A percentile compares a stretch with the other conserved stretches of the same genome.
Conservation (phyloP, 2,329 filamentous ascomycete species). For the Colletotrichum sp. region DNA sequence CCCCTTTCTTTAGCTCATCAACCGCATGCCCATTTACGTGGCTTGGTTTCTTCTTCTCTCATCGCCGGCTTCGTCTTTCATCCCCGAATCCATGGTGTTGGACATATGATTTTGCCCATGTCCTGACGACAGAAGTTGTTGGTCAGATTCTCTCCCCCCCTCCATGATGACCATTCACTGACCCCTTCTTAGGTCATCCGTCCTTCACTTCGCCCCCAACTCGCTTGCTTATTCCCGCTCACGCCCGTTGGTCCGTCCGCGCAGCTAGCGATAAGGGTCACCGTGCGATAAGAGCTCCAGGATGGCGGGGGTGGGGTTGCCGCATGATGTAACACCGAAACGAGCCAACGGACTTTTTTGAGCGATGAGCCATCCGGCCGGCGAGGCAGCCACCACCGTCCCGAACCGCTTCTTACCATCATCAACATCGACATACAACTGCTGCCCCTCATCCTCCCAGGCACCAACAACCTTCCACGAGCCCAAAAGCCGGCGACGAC, state of each 20-base stretch:
- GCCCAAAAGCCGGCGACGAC: too few relatives aligned
- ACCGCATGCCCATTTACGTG: too few relatives aligned
- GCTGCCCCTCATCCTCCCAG: neutral
- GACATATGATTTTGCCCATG: neutral
- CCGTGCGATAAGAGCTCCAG: slow-evolving; percentile 9
- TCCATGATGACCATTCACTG: neutral
- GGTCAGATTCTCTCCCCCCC: neutral
- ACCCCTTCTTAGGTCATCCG: neutral
- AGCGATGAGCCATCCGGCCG: neutral
- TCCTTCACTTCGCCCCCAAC: neutral
- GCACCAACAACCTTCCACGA: neutral
- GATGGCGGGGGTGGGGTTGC: slow-evolving; percentile 11
- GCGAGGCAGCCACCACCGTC: neutral
- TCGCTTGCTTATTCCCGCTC: neutral
- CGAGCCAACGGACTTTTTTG: slow-evolving; percentile 7
- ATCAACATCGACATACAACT: neutral
- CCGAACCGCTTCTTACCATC: neutral
- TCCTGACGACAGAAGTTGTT: neutral
- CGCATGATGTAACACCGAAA: slow-evolving; percentile 18
- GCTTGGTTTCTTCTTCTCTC: too few relatives aligned
- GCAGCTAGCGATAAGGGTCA: neutral
- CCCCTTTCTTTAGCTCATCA: too few relatives aligned
- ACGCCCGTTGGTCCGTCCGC: neutral
- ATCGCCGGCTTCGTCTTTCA: neutral
- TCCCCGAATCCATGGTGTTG: accelerated